Evolutionary conservation across 2,329 filamentous ascomycete genomes (phyloP).

Genomic region (Colletotrichum sp.): DNA sequence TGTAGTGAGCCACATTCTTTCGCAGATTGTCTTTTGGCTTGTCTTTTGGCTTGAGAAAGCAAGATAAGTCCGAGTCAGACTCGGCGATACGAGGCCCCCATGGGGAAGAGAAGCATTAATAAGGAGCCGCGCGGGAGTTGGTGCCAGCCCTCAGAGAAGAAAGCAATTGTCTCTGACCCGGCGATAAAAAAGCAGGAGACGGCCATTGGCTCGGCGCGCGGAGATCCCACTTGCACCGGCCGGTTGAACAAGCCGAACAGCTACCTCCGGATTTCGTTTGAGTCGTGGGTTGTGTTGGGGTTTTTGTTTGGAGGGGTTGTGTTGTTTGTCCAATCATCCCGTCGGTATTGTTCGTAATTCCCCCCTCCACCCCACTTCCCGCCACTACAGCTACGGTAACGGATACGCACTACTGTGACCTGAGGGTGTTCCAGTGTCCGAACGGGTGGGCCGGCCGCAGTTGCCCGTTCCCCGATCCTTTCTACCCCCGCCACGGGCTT

Average conservation of each 20-base stretch:
- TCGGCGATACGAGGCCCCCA: slow-evolving; percentile 8
- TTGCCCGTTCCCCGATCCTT: neutral
- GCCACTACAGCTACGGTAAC: neutral
- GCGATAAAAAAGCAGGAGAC: neutral
- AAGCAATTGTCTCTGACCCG: neutral
- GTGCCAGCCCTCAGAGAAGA: neutral
- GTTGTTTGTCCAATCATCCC: neutral
- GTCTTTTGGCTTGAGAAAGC: neutral
- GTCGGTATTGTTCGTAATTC: neutral
- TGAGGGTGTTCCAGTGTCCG: neutral
- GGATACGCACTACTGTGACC: neutral
- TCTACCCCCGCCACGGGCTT: neutral
- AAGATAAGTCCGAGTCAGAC: neutral
- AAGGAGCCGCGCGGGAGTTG: slow-evolving; percentile 12
- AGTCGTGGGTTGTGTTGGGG: neutral
- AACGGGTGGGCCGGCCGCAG: slow-evolving; percentile 7
- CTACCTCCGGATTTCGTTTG: neutral
- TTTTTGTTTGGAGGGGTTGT: neutral
- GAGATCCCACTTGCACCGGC: neutral
- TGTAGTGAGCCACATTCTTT: neutral
- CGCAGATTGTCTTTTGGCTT: neutral
- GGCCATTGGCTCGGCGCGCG: slow-evolving; percentile 1
- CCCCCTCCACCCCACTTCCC: slow-evolving; percentile 14
- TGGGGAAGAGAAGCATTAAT: neutral
- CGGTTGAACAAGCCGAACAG: neutral